These are phyloP conservation scores for Urostyla sp. DNA, from an alignment of 73 alveolate genomes.

Conservation along the genomic window DNA sequence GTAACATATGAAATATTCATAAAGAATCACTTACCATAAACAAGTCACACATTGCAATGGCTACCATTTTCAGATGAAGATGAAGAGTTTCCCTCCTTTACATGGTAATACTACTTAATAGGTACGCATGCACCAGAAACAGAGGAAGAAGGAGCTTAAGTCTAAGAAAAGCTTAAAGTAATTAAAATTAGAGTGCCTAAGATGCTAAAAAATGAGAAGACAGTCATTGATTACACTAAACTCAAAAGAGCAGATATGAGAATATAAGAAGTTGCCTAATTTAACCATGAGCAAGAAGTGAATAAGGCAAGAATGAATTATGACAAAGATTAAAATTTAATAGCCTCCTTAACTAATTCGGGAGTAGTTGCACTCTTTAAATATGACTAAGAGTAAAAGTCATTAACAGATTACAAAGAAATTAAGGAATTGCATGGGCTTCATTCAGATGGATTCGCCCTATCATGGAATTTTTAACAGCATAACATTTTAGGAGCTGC, in stretches of 20 bases:
- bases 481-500: conserved; percentile 79
- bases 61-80: neutral
- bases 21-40: conserved; percentile 2
- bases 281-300: conserved; percentile 82
- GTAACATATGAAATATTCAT: conserved; percentile 17
- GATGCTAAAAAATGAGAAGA: neutral
- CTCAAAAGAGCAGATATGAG: conserved; percentile 43
- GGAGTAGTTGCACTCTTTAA: conserved; percentile 76
- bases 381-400: conserved; percentile 68
- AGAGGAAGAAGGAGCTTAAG: conserved; percentile 27
- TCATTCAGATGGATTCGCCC: conserved; percentile 83
- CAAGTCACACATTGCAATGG: conserved; percentile 62
- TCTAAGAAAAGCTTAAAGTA: conserved; percentile 9
- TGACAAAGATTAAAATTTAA: conserved; percentile 67
- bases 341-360: conserved; percentile 74
- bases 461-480: conserved; percentile 78
- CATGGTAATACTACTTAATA: conserved; percentile 4
- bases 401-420: neutral
- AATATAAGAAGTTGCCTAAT: conserved; percentile 70
- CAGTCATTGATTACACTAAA: conserved; percentile 38
- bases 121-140: conserved; percentile 48
- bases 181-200: conserved; percentile 4
- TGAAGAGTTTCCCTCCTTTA: conserved; percentile 11
- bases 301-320: conserved; percentile 79
- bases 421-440: conserved; percentile 70